These are phyloP conservation scores for Simplicillium aogashimaense DNA, from an alignment of 2,329 filamentous ascomycete species.

Conservation along the genomic window DNA sequence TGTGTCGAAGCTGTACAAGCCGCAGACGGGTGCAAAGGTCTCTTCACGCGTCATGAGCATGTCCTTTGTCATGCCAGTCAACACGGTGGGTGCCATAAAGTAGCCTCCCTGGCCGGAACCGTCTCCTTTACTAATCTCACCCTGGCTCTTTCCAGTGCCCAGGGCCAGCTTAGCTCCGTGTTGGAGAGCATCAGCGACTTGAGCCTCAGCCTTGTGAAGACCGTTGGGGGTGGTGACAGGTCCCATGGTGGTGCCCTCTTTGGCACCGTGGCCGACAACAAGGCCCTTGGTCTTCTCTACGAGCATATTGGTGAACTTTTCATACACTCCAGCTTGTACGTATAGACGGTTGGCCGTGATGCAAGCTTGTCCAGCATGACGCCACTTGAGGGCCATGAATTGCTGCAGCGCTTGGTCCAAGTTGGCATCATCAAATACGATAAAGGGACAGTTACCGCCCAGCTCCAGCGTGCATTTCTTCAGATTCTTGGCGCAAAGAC, in stretches of 20 bases:
- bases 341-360: conserved; percentile 54
- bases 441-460: conserved; percentile 58
- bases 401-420: conserved; percentile 55
- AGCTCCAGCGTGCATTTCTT: conserved; percentile 62
- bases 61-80: conserved; percentile 54
- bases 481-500: conserved; percentile 48
- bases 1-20: conserved; percentile 57
- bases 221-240: conserved; percentile 22
- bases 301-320: conserved; percentile 46
- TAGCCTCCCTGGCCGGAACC: conserved; percentile 35
- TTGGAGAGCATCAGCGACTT: conserved; percentile 45
- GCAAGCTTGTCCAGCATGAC: conserved; percentile 63
- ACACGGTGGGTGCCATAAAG: conserved; percentile 61
- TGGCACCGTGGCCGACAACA: conserved; percentile 51
- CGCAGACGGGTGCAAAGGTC: conserved; percentile 63
- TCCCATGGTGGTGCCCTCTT: conserved; percentile 22
- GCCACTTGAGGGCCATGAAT: conserved; percentile 56
- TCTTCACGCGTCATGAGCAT: conserved; percentile 61
- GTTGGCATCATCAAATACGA: conserved; percentile 61
- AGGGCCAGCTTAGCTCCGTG: conserved; percentile 4
- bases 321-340: conserved; percentile 50
- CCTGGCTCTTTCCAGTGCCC: conserved; percentile 2
- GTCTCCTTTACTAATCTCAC: conserved; percentile 28
- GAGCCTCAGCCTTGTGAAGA: conserved; percentile 28
- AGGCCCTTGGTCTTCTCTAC: conserved; percentile 41